A percentile compares a stretch with the other conserved stretches of the same genome.
phyloP scores from a whole-genome alignment of 768 basidiomycete species.

The Amanita pallidorosea region DNA sequence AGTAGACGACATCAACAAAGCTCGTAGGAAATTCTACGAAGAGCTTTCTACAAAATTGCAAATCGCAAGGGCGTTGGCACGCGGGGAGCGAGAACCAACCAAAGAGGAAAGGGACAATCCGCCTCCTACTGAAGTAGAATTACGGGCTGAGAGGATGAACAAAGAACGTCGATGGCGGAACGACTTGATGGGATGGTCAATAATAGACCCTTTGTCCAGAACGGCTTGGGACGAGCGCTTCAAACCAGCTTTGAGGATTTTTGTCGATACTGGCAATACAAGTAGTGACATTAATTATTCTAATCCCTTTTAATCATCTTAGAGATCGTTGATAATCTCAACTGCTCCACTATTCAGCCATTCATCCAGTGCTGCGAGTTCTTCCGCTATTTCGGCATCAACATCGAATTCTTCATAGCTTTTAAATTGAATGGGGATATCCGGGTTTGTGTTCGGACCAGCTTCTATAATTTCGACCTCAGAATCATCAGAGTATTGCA shows the following conservation, averaged over 20 bases:
- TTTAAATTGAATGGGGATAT: neutral
- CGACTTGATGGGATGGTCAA: slow-evolving; percentile 71
- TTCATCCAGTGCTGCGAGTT: slow-evolving; percentile 55
- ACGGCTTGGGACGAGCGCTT: slow-evolving; percentile 78
- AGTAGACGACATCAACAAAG: slow-evolving; percentile 50
- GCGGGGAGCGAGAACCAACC: slow-evolving; percentile 72
- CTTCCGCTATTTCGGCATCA: slow-evolving; percentile 23
- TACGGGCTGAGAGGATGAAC: slow-evolving; percentile 78
- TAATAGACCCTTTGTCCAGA: slow-evolving; percentile 50
- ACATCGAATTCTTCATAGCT: slow-evolving; percentile 5
- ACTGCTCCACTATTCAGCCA: slow-evolving; percentile 62
- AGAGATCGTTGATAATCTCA: slow-evolving; percentile 28
- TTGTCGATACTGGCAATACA: slow-evolving; percentile 28
- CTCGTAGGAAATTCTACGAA: slow-evolving; percentile 70
- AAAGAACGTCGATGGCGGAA: slow-evolving; percentile 83
- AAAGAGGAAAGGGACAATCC: slow-evolving; percentile 72
- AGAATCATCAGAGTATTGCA: neutral
- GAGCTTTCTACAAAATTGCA: slow-evolving; percentile 54
- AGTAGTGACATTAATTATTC: slow-evolving; percentile 7
- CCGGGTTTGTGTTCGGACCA: neutral
- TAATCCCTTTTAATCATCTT: slow-evolving; percentile 7
- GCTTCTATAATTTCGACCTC: neutral
- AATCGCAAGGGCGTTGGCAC: slow-evolving; percentile 65
- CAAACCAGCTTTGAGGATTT: slow-evolving; percentile 47
- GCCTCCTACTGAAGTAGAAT: slow-evolving; percentile 80